A percentile compares a stretch with the other conserved stretches of the same genome.
Conservation (phyloP, 2,329 filamentous ascomycete genomes). For the Sarocladiaceae sp. region DNA sequence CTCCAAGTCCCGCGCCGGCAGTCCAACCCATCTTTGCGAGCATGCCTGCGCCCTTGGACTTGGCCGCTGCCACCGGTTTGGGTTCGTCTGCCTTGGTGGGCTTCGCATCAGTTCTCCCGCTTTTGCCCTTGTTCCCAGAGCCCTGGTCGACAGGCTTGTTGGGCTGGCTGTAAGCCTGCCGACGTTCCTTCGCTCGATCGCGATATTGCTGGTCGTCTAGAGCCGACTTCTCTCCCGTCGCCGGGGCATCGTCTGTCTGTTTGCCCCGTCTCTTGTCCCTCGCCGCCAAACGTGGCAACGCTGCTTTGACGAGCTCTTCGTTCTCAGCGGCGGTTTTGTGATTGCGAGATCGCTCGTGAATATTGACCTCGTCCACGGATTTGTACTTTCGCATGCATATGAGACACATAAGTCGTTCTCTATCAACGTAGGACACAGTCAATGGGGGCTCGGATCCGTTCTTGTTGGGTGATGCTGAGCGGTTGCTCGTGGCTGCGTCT, state of each 20-base stretch:
- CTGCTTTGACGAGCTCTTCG: conserved; percentile 42
- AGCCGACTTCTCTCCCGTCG: conserved; percentile 17
- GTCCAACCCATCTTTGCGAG: conserved; percentile 70
- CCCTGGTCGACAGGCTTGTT: conserved; percentile 38
- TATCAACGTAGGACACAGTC: conserved; percentile 51
- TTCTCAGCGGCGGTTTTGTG: conserved; percentile 35
- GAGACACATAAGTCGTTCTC: conserved; percentile 39
- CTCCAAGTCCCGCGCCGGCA: conserved; percentile 58
- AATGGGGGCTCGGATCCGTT: conserved; percentile 5
- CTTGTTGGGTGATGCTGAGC: not conserved
- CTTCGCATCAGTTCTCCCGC: not conserved
- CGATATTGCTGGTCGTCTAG: conserved; percentile 43
- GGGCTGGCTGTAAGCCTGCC: conserved; percentile 55
- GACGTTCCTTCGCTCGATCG: conserved; percentile 62
- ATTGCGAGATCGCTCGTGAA: conserved; percentile 36
- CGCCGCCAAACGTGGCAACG: conserved; percentile 31
- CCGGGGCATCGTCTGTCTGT: conserved; percentile 19
- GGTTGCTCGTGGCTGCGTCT: not conserved
- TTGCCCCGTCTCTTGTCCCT: conserved; percentile 30
- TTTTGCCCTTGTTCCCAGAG: not conserved
- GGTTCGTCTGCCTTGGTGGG: conserved; percentile 24
- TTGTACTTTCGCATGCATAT: conserved; percentile 43
- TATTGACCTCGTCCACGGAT: conserved; percentile 33
- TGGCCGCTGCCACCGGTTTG: conserved; percentile 20
- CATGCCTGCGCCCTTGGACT: conserved; percentile 59